These are phyloP conservation scores for Gossypium longicalyx DNA, from an alignment of 345 rosid species.

Conservation along the genomic window DNA sequence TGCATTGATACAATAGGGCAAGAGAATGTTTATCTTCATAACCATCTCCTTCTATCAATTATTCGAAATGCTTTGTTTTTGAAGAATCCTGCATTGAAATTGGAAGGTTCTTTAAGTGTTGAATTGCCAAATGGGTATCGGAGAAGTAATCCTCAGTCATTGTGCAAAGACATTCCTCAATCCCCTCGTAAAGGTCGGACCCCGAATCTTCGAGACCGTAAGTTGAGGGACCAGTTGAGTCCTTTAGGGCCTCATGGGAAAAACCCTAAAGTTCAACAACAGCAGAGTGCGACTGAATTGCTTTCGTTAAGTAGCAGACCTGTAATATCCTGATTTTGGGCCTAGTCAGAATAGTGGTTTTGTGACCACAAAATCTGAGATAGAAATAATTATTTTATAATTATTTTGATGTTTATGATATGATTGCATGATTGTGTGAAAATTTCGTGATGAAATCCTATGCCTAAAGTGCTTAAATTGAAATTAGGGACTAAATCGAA, in stretches of 20 bases:
- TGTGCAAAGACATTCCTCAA: conserved; percentile 44
- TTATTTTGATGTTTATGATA: too few relatives aligned
- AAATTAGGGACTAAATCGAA: too few relatives aligned
- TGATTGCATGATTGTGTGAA: too few relatives aligned
- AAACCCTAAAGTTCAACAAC: conserved; percentile 38
- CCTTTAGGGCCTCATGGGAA: conserved; percentile 52
- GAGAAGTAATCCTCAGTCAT: conserved; percentile 37
- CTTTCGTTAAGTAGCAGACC: conserved; percentile 62
- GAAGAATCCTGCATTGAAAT: conserved; percentile 38
- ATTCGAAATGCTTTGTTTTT: conserved; percentile 55
- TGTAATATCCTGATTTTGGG: too few relatives aligned
- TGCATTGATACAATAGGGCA: conserved; percentile 46
- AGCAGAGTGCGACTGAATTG: conserved; percentile 50
- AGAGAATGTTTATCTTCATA: conserved; percentile 61
- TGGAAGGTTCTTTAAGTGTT: conserved; percentile 21
- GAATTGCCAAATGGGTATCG: conserved; percentile 37
- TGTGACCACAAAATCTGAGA: too few relatives aligned
- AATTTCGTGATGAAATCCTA: too few relatives aligned
- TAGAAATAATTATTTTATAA: too few relatives aligned
- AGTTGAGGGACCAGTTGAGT: conserved; percentile 47
- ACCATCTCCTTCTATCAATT: conserved; percentile 48
- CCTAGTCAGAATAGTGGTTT: too few relatives aligned
- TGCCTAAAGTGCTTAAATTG: too few relatives aligned
- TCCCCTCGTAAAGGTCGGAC: conserved; percentile 57
- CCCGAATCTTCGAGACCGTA: conserved; percentile 30